Percentiles rank a stretch among this genome's conserved stretches.
phyloP scores from a whole-genome alignment of 2,329 filamentous ascomycete species.

The Sclerotinia borealis region DNA sequence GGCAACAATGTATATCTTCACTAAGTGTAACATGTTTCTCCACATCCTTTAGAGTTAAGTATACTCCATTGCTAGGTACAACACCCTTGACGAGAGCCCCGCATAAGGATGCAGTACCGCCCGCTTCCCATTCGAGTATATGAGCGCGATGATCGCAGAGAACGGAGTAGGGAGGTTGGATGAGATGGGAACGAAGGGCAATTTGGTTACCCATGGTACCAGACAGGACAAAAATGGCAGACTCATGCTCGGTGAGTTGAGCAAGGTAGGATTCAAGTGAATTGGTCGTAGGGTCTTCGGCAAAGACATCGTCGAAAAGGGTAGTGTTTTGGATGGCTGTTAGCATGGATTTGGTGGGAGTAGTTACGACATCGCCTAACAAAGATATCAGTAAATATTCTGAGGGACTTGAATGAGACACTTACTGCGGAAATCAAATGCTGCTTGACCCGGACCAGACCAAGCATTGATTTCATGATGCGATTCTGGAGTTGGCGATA shows the following conservation, averaged over 20 bases:
- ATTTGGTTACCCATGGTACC: conserved; percentile 96
- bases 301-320: conserved; percentile 77
- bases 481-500: conserved; percentile 12
- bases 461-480: conserved; percentile 25
- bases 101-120: conserved; percentile 60
- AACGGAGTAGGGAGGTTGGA: conserved; percentile 72
- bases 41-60: conserved; percentile 59
- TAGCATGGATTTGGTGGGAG: conserved; percentile 76
- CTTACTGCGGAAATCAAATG: conserved; percentile 33
- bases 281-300: conserved; percentile 73
- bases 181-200: conserved; percentile 69
- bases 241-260: conserved; percentile 66
- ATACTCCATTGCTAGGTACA: conserved; percentile 60
- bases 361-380: conserved; percentile 63
- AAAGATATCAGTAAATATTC: not conserved
- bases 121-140: conserved; percentile 62
- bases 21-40: conserved; percentile 55
- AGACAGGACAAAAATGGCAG: conserved; percentile 73
- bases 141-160: conserved; percentile 76
- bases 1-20: conserved; percentile 70
- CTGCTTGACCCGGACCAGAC: conserved; percentile 29
- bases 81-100: conserved; percentile 65
- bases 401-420: not conserved
- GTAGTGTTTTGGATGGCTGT: conserved; percentile 67
- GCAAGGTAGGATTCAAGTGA: conserved; percentile 71